These are phyloP conservation scores for Diaporthe citrichinensis DNA, from an alignment of 2,329 filamentous ascomycete species.

Conservation along the genomic window DNA sequence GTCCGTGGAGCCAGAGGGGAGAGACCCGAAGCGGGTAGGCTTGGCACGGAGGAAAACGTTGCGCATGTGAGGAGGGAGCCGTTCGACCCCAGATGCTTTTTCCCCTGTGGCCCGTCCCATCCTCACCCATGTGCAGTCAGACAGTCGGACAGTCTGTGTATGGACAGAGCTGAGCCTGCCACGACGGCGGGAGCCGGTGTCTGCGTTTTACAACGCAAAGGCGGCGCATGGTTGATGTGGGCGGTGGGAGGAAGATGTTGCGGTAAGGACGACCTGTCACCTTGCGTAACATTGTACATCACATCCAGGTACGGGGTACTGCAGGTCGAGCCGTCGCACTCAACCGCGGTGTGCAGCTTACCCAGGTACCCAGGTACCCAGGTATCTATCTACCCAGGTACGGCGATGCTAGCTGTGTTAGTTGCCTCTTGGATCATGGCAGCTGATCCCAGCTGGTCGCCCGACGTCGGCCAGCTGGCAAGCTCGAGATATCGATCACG, in stretches of 20 bases:
- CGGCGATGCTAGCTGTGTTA: neutral
- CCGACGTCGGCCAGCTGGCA: neutral
- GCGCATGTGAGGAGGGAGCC: slow-evolving; percentile 20
- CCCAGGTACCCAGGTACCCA: neutral
- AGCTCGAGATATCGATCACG: neutral
- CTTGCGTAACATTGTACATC: neutral
- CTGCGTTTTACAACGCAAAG: slow-evolving; percentile 15
- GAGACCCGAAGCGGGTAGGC: slow-evolving; percentile 33
- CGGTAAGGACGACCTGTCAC: neutral
- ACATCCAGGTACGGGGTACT: neutral
- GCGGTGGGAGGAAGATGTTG: neutral
- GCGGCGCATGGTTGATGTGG: slow-evolving; percentile 4
- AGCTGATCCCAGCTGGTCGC: neutral
- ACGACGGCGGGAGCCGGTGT: slow-evolving; percentile 21
- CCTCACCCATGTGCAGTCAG: neutral
- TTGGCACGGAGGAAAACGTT: slow-evolving; percentile 37
- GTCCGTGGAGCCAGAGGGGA: slow-evolving; percentile 29
- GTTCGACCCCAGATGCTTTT: slow-evolving; percentile 20
- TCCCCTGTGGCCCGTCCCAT: neutral
- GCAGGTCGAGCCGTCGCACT: neutral
- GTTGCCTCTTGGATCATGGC: neutral
- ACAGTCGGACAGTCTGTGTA: neutral
- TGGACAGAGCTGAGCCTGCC: slow-evolving; percentile 1
- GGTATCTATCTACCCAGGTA: neutral
- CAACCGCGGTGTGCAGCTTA: too few species aligned